Evolutionary conservation across 768 basidiomycete species (phyloP), one percentile per base, ranked within the genome.

Genomic region (Mycena chlorophos): DNA sequence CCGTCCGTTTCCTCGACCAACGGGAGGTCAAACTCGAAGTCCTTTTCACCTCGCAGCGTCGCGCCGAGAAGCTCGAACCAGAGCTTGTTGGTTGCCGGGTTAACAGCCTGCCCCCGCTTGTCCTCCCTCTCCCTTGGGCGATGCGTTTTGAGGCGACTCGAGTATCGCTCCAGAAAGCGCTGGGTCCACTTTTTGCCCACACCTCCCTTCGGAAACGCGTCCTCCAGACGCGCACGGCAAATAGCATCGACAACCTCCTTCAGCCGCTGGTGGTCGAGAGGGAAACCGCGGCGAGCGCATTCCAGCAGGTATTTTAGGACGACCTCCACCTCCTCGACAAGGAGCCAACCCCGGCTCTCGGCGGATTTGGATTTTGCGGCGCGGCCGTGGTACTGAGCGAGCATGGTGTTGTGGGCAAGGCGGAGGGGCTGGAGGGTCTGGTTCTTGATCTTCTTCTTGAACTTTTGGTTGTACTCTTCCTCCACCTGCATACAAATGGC

Each of bases 171-270:
- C 3, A 69, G 45, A 29, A 72, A 72, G 13, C 58, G 46, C 20
- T 67, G 38, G 12, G 64, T 65, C 69, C 67, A 71, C 5, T 67
- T 58, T 17, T 58, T 54, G 2, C 68, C 68, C 2, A 71, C 60
- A 31, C 66, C 63, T n/a, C 23, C 23, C 0, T 26, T 42, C 5
- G 62, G 63, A 38, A 66, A 66, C 14, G 19, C 37, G 10, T 52
- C 48, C 29, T 60, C 58, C 25, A 66, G 58, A 4, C 54, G 49
- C 0, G 60, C 61, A 13, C 56, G 37, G 43, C 59, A 61, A n/a
- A 66, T 63, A 5, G 26, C 12, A 25, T 46, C 45, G 6, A 46
- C 45, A 6, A 46, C 26, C 12, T 46, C 45, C 27, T 46, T 46
- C 5, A 46, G 45, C 12, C 45, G 45, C 26, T 28, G 12, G 26